Conservation (phyloP, 352 stramenopile species). For the Globisporangium cylindrosporum region DNA sequence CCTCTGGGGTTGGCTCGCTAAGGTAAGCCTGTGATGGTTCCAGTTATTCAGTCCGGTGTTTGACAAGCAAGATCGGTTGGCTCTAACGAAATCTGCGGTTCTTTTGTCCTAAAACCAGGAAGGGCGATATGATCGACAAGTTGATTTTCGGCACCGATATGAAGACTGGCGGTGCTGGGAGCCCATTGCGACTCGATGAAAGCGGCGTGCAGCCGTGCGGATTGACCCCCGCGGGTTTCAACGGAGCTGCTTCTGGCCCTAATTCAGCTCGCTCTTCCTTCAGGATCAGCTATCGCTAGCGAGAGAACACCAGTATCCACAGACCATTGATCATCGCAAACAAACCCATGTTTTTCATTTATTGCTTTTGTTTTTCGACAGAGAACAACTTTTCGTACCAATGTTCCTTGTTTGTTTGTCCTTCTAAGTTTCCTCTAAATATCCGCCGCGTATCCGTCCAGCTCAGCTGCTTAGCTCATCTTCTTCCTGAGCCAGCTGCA, state of each 20-base stretch:
- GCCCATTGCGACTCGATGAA: not conserved
- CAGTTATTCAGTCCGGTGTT: too few relatives aligned
- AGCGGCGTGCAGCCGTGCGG: not conserved
- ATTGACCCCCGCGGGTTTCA: not conserved
- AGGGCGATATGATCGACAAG: not conserved
- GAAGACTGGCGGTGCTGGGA: not conserved
- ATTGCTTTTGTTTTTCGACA: not conserved
- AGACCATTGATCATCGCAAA: not conserved
- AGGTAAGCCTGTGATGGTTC: too few relatives aligned
- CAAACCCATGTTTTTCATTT: not conserved
- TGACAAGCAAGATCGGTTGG: not conserved
- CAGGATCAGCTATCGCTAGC: not conserved
- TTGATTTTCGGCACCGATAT: not conserved
- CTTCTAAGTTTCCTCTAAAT: not conserved
- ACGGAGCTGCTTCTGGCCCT: not conserved
- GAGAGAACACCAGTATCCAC: not conserved
- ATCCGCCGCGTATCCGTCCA: not conserved
- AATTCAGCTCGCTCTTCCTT: not conserved
- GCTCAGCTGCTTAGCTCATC: constrained; percentile 36
- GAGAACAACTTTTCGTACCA: not conserved
- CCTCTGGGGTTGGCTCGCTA: not conserved
- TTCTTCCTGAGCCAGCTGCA: constrained; percentile 61
- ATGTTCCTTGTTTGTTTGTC: not conserved
- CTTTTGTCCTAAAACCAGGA: not conserved
- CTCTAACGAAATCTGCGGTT: not conserved